Percentiles rank a stretch among this genome's conserved stretches.
These are phyloP conservation scores for Russula abietina DNA, from an alignment of 768 basidiomycete species.

Conservation along the genomic window DNA sequence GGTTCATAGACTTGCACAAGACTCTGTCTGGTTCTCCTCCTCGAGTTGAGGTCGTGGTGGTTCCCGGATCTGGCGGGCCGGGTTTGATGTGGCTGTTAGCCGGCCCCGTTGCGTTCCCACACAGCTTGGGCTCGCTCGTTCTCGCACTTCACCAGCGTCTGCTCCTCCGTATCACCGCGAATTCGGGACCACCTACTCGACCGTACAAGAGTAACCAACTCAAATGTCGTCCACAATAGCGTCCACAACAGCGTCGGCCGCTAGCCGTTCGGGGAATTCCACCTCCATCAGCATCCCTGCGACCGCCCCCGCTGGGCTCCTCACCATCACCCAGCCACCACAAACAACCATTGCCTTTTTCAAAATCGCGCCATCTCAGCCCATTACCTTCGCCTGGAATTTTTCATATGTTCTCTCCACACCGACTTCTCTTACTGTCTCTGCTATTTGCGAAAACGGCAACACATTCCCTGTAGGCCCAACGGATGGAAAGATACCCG, in stretches of 20 bases:
- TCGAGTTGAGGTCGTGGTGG: not conserved
- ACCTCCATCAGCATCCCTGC: slow-evolving; percentile 36
- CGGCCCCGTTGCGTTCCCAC: too few species aligned
- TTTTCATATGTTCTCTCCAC: slow-evolving; percentile 66
- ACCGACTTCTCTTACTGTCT: slow-evolving; percentile 72
- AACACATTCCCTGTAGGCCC: slow-evolving; percentile 88
- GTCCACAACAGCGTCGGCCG: too few species aligned
- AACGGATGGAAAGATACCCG: slow-evolving; percentile 63
- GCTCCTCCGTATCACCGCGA: not conserved
- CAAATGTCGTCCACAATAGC: slow-evolving; percentile 1
- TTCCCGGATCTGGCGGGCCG: not conserved
- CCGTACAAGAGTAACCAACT: not conserved
- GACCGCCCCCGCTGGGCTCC: slow-evolving; percentile 53
- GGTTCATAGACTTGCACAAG: slow-evolving; percentile 3
- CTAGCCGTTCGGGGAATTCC: not conserved
- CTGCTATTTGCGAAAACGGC: slow-evolving; percentile 78
- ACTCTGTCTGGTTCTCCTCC: not conserved
- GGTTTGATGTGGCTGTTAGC: not conserved
- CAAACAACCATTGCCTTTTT: slow-evolving; percentile 78
- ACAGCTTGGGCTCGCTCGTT: not conserved
- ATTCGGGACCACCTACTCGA: not conserved
- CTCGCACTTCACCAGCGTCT: not conserved
- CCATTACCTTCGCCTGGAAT: slow-evolving; percentile 90
- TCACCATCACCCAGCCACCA: slow-evolving; percentile 75
- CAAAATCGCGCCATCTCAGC: slow-evolving; percentile 71